phyloP scores from a whole-genome alignment of 805 yeast genomes.

The Scheffersomyces lignosus region DNA sequence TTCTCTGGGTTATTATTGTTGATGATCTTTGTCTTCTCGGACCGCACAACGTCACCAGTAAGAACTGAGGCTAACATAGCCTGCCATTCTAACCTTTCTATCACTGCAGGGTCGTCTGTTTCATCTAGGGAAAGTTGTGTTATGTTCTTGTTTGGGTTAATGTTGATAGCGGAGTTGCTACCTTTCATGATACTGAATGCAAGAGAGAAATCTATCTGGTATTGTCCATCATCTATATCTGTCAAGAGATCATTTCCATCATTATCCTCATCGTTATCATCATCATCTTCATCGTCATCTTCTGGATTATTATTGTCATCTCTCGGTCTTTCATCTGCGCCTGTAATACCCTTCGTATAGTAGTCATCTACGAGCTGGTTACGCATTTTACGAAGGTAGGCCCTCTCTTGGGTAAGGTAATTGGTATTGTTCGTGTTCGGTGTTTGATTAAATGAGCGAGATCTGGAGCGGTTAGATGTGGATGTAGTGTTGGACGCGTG shows the following conservation, averaged over 20 bases:
- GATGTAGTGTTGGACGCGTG: neutral
- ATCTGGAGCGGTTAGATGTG: slow-evolving; percentile 8
- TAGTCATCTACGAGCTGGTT: slow-evolving; percentile 68
- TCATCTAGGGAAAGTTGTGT: slow-evolving; percentile 38
- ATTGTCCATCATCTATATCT: slow-evolving; percentile 43
- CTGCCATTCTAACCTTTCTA: slow-evolving; percentile 94
- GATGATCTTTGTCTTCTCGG: slow-evolving; percentile 80
- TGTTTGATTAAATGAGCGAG: slow-evolving; percentile 19
- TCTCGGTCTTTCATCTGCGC: slow-evolving; percentile 29
- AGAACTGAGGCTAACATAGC: slow-evolving; percentile 86
- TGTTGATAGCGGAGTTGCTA: slow-evolving; percentile 9
- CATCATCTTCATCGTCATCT: slow-evolving; percentile 31
- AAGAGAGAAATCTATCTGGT: slow-evolving; percentile 48
- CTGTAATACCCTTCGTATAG: slow-evolving; percentile 65
- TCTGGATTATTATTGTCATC: slow-evolving; percentile 25
- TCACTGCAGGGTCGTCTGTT: slow-evolving; percentile 47
- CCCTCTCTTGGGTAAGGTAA: slow-evolving; percentile 63
- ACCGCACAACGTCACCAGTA: slow-evolving; percentile 91
- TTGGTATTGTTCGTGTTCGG: slow-evolving; percentile 26
- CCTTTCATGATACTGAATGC: slow-evolving; percentile 36
- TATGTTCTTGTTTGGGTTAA: slow-evolving; percentile 32
- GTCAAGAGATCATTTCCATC: slow-evolving; percentile 33
- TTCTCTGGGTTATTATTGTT: slow-evolving; percentile 42
- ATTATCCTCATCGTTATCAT: slow-evolving; percentile 31
- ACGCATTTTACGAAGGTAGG: slow-evolving; percentile 61